Evolutionary conservation across 2,329 filamentous ascomycete genomes (phyloP).

Genomic region (Periconia sp.): DNA sequence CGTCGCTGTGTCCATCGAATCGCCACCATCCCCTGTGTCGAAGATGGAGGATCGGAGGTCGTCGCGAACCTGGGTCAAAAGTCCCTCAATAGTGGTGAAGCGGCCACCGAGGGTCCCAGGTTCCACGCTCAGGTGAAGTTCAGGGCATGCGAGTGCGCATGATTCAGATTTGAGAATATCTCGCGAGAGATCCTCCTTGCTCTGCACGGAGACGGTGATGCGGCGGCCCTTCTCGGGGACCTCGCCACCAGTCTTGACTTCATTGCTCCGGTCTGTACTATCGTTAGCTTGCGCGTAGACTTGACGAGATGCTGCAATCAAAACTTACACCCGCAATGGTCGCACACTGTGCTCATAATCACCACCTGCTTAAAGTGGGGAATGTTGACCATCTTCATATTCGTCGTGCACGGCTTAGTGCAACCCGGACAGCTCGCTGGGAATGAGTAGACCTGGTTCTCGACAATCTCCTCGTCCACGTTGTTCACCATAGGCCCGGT

Average conservation of each 20-base stretch:
- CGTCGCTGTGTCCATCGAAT: constrained; percentile 73
- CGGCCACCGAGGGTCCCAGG: constrained; percentile 93
- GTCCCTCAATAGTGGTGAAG: constrained; percentile 95
- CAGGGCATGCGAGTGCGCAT: constrained; percentile 83
- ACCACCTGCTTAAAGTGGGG: constrained; percentile 98
- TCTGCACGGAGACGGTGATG: constrained; percentile 77
- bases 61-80: constrained; percentile 89
- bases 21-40: constrained; percentile 75
- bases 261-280: constrained; percentile 76
- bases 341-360: constrained; percentile 92
- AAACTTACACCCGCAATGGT: constrained; percentile 74
- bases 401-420: constrained; percentile 81
- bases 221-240: constrained; percentile 85
- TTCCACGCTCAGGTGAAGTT: constrained; percentile 85
- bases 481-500: constrained; percentile 48
- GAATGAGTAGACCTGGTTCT: constrained; percentile 92
- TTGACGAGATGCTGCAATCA: neutral
- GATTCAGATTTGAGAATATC: constrained; percentile 98
- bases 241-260: constrained; percentile 95
- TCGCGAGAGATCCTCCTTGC: constrained; percentile 75
- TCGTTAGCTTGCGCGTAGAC: constrained; percentile 10
- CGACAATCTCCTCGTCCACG: constrained; percentile 76
- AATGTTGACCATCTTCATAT: constrained; percentile 99
- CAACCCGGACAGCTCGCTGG: constrained; percentile 92
- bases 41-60: constrained; percentile 91